Evolutionary conservation across 1,284 basidiomycete species (phyloP).

Genomic region (Wallemia hederae): DNA sequence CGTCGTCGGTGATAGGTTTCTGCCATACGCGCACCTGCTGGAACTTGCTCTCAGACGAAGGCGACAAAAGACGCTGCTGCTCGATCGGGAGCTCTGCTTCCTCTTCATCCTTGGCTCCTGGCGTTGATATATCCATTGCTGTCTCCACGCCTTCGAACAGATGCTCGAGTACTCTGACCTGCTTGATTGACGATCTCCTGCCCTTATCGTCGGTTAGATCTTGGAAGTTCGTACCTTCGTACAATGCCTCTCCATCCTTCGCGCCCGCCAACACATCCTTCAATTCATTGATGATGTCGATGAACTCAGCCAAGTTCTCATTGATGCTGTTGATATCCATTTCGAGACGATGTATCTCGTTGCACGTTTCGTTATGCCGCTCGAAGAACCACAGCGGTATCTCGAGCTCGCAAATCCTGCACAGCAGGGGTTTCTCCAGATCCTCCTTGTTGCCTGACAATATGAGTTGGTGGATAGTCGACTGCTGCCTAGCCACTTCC

Average conservation of each 20-base stretch:
- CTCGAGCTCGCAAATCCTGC: conserved; percentile 89
- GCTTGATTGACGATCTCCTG: conserved; percentile 18
- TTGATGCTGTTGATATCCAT: conserved; percentile 83
- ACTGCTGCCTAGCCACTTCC: background rate
- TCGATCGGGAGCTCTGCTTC: conserved; percentile 71
- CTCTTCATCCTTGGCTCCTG: conserved; percentile 54
- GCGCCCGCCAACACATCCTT: background rate
- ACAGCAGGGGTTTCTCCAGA: conserved; percentile 49
- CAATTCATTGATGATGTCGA: conserved; percentile 49
- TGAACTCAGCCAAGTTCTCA: conserved; percentile 63
- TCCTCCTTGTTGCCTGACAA: conserved; percentile 3
- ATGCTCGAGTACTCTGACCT: conserved; percentile 47
- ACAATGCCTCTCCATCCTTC: conserved; percentile 25
- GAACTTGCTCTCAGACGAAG: conserved; percentile 53
- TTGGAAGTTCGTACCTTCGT: conserved; percentile 62
- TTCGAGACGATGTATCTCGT: conserved; percentile 81
- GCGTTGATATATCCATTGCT: conserved; percentile 57
- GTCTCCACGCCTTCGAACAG: conserved; percentile 55
- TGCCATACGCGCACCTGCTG: conserved; percentile 52
- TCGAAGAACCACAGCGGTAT: conserved; percentile 99
- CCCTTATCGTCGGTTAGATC: conserved; percentile 11
- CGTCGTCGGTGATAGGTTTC: conserved; percentile 54
- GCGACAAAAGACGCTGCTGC: conserved; percentile 62
- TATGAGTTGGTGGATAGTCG: background rate
- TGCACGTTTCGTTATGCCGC: conserved; percentile 98